phyloP scores from a whole-genome alignment of 208 protist species.

The Trypanosoma melophagium region DNA sequence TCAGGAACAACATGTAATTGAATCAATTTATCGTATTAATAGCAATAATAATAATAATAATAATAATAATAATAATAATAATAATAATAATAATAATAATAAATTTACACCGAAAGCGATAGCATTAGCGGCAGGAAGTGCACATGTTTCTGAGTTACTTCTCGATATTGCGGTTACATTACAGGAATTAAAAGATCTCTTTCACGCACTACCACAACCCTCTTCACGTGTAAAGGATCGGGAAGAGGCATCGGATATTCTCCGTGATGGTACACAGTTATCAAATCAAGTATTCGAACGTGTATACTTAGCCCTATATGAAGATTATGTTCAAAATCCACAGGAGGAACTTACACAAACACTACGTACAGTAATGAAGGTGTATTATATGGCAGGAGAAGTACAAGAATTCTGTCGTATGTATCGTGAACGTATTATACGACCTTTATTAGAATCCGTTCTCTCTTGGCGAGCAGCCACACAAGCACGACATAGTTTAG shows the following conservation, averaged over 20 bases:
- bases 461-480: conserved; percentile 84
- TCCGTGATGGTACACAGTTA: conserved; percentile 4
- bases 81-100: too few relatives aligned
- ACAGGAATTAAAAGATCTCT: conserved; percentile 25
- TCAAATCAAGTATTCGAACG: conserved; percentile 23
- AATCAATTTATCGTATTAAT: neutral
- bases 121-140: conserved; percentile 8
- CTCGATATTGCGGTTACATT: conserved; percentile 17
- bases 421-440: conserved; percentile 60
- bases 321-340: conserved; percentile 23
- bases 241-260: conserved; percentile 26
- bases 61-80: too few relatives aligned
- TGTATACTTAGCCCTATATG: conserved; percentile 25
- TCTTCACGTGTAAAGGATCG: conserved; percentile 21
- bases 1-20: neutral
- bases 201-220: conserved; percentile 16
- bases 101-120: neutral
- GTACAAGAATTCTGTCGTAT: conserved; percentile 55
- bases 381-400: conserved; percentile 48
- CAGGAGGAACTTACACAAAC: conserved; percentile 13
- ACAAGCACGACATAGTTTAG: conserved; percentile 63
- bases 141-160: conserved; percentile 16
- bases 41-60: conserved; percentile 1
- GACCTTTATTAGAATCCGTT: conserved; percentile 54
- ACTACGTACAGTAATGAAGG: conserved; percentile 38